Evolutionary conservation across 345 rosid species (phyloP).

Genomic region (Eucalyptus curtisii): DNA sequence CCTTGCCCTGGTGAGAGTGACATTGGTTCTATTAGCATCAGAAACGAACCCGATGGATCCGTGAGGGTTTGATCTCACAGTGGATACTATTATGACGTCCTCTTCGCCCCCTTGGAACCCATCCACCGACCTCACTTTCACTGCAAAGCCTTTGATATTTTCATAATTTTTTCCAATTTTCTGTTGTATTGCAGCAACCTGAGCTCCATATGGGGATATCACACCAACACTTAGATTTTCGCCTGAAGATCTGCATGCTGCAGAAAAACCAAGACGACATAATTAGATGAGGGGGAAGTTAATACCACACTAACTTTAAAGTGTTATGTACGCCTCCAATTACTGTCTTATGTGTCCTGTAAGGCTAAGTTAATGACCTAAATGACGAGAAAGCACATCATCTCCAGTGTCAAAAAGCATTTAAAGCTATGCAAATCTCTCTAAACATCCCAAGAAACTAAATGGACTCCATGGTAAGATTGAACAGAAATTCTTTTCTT

Average conservation of each 20-base stretch:
- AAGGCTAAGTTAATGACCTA: background rate
- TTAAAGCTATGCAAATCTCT: background rate
- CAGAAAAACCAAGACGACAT: background rate
- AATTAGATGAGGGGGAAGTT: background rate
- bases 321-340: background rate
- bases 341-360: background rate
- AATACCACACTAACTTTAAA: background rate
- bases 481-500: background rate
- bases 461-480: background rate
- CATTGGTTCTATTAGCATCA: conserved; percentile 4
- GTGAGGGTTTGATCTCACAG: conserved; percentile 1
- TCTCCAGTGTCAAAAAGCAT: background rate
- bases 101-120: conserved; percentile 18
- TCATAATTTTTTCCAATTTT: background rate
- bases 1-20: conserved; percentile 21
- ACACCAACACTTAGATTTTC: conserved; percentile 3
- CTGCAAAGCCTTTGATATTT: background rate
- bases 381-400: background rate
- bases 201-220: conserved; percentile 11
- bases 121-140: conserved; percentile 7
- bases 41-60: conserved; percentile 13
- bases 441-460: background rate
- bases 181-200: conserved; percentile 2
- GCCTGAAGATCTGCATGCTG: background rate
- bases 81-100: conserved; percentile 11